phyloP scores from a whole-genome alignment of 1,284 basidiomycete species.

The Leccinum pachyderme region DNA sequence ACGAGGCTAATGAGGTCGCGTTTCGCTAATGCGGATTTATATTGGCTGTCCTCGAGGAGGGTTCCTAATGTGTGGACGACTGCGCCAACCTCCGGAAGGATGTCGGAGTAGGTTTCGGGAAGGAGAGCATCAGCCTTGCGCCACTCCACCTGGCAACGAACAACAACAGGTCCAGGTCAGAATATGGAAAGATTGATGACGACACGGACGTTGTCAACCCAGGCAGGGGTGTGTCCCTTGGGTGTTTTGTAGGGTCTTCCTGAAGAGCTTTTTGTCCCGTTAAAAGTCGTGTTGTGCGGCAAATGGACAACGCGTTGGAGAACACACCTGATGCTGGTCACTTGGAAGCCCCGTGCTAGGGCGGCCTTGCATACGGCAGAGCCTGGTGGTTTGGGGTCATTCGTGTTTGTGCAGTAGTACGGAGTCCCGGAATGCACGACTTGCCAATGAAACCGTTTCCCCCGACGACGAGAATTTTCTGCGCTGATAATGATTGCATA shows the following conservation, averaged over 20 bases:
- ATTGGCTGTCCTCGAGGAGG: conserved; percentile 78
- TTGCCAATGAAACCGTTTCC: conserved; percentile 94
- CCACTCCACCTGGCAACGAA: conserved; percentile 72
- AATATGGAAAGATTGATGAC: neutral
- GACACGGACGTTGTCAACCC: conserved; percentile 66
- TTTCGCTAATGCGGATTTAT: conserved; percentile 72
- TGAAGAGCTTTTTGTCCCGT: conserved; percentile 59
- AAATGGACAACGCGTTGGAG: neutral
- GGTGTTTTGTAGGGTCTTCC: conserved; percentile 84
- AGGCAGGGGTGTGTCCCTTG: conserved; percentile 86
- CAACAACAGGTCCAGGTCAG: conserved; percentile 8
- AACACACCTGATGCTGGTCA: conserved; percentile 82
- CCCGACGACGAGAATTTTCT: conserved; percentile 83
- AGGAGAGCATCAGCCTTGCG: conserved; percentile 74
- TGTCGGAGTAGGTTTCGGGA: conserved; percentile 69
- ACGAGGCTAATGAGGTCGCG: conserved; percentile 58
- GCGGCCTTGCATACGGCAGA: conserved; percentile 90
- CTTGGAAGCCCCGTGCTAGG: conserved; percentile 79
- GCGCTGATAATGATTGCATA: conserved; percentile 44
- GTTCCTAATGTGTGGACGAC: conserved; percentile 96
- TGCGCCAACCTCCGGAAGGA: conserved; percentile 67
- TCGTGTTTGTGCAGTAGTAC: neutral
- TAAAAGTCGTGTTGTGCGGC: neutral
- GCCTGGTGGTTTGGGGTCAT: conserved; percentile 49
- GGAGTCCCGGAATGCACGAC: neutral